Evolutionary conservation across 2,329 filamentous ascomycete species (phyloP).

Genomic region (Atkinsonella texensis): DNA sequence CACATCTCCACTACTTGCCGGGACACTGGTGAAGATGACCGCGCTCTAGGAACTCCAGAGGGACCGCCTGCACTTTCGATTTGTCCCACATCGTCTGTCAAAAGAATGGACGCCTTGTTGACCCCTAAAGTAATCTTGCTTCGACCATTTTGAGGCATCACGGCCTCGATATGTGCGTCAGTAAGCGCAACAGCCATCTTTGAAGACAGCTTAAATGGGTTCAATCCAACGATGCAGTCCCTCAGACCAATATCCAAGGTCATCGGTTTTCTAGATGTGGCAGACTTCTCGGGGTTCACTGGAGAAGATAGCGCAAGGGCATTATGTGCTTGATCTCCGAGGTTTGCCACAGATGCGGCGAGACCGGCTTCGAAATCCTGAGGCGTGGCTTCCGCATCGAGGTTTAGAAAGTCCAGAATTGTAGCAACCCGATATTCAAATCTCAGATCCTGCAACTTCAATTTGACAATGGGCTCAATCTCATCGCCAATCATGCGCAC

Average conservation of each 20-base stretch:
- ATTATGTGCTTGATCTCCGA: constrained; percentile 52
- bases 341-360: constrained; percentile 65
- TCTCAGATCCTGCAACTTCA: constrained; percentile 74
- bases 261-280: constrained; percentile 40
- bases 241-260: constrained; percentile 63
- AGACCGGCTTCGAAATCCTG: constrained; percentile 67
- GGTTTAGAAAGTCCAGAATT: constrained; percentile 64
- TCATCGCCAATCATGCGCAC: constrained; percentile 86
- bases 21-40: constrained; percentile 25
- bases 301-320: constrained; percentile 23
- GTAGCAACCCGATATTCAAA: constrained; percentile 84
- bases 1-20: constrained; percentile 45
- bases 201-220: constrained; percentile 62
- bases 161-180: constrained; percentile 59
- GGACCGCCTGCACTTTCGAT: constrained; percentile 10
- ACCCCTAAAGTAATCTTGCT: constrained; percentile 56
- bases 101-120: constrained; percentile 68
- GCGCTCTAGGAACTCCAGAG: constrained; percentile 11
- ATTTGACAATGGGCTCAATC: constrained; percentile 78
- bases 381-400: constrained; percentile 53
- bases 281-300: constrained; percentile 10
- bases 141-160: constrained; percentile 52
- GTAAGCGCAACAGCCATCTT: constrained; percentile 72
- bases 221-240: constrained; percentile 75
- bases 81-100: constrained; percentile 60